Evolutionary conservation across 106 monocot genomes (phyloP).

Genomic region (Phalaenopsis equestris): DNA sequence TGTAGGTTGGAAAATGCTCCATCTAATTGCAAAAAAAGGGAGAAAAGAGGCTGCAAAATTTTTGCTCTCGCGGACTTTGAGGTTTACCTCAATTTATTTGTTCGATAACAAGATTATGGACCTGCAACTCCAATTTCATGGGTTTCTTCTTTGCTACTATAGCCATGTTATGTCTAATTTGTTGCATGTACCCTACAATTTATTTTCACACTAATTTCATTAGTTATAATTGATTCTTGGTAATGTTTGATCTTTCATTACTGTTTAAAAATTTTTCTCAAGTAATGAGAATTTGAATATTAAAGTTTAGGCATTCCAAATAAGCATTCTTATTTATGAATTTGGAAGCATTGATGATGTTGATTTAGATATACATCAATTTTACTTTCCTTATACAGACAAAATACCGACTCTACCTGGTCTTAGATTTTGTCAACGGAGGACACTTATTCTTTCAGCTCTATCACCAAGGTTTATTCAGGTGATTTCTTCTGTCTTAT

Average conservation of each 20-base stretch:
- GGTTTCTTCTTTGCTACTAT: neutral
- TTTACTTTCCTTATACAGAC: slow-evolving; percentile 41
- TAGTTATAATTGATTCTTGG: neutral
- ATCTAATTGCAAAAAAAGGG: too few relatives aligned
- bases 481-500: slow-evolving; percentile 22
- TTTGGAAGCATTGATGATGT: neutral
- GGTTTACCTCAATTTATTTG: too few relatives aligned
- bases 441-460: slow-evolving; percentile 98
- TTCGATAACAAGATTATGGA: too few relatives aligned
- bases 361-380: neutral
- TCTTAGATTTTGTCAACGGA: slow-evolving; percentile 90
- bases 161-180: neutral
- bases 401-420: slow-evolving; percentile 85
- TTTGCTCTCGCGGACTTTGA: too few relatives aligned
- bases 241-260: too few relatives aligned
- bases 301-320: neutral
- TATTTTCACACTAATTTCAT: neutral
- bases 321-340: neutral
- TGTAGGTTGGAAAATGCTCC: too few relatives aligned
- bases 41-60: too few relatives aligned
- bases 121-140: neutral
- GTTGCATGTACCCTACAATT: neutral
- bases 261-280: too few relatives aligned
- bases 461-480: slow-evolving; percentile 84
- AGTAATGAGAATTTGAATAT: neutral